A percentile compares a stretch with the other conserved stretches of the same genome.
Evolutionary conservation across 2,329 filamentous ascomycete species (phyloP).

Genomic region (Trichoderma pleuroti): DNA sequence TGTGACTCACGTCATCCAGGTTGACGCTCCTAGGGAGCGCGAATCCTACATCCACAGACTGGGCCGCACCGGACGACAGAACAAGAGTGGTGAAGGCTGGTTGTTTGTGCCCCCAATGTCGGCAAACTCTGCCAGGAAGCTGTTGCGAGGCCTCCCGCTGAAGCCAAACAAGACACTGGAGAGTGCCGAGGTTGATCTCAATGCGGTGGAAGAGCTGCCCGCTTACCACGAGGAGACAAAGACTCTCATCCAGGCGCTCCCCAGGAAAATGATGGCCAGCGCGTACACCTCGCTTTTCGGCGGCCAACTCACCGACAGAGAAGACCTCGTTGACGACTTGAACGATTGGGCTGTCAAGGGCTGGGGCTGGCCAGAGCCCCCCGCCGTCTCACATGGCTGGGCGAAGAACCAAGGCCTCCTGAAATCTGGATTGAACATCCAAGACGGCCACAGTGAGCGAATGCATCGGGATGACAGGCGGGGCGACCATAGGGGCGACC

Average conservation of each 20-base stretch:
- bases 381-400: conserved; percentile 33
- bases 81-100: conserved; percentile 69
- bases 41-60: conserved; percentile 76
- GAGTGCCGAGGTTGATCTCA: conserved; percentile 51
- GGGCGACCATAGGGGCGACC: background rate
- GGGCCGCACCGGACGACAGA: conserved; percentile 72
- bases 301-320: conserved; percentile 39
- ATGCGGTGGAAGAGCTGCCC: conserved; percentile 45
- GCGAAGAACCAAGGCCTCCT: conserved; percentile 33
- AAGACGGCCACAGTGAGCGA: conserved; percentile 17
- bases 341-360: conserved; percentile 51
- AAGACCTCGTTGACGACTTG: conserved; percentile 44
- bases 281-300: conserved; percentile 60
- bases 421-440: conserved; percentile 36
- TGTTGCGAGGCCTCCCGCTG: conserved; percentile 60
- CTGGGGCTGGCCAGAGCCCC: conserved; percentile 51
- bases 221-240: conserved; percentile 43
- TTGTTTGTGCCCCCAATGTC: conserved; percentile 60
- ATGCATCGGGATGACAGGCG: conserved; percentile 7
- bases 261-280: conserved; percentile 30
- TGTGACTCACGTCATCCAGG: conserved; percentile 75
- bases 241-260: conserved; percentile 42
- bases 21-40: conserved; percentile 60
- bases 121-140: conserved; percentile 42
- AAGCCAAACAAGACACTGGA: conserved; percentile 51